Evolutionary conservation across 106 monocot genomes (phyloP), one percentile per base, ranked within the genome.

Genomic region (Phalaenopsis equestris): DNA sequence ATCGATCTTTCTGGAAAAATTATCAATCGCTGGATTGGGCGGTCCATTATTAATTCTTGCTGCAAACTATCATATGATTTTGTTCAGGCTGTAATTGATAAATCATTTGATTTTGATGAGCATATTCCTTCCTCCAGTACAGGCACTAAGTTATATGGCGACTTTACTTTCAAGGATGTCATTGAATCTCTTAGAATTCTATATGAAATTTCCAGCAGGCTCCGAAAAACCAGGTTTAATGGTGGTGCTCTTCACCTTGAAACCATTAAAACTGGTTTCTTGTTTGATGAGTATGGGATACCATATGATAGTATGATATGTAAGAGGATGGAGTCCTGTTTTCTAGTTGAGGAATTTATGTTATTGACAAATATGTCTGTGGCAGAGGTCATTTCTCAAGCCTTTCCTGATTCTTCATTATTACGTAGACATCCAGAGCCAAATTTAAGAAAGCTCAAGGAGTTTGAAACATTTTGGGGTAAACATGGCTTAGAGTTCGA

Each of bases 371-470:
- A 98, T 68, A 92, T 57, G 70, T 88, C 94, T 14, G 89, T 79
- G 73, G 97, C 97, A 55, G 88, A 88, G 84, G 85, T 92, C 77
- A 92, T 98, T 84, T 90, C 92, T 10, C 86, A 76, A 84, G 75
- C 86, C 39, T 98, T 92, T 86, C 97, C 94, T 42, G 89, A 91
- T 24, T 85, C 89, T 86, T 85, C 97, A 0, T 84, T 98, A 56
- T 84, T 98, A 15, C 86, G 94, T 17, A 92, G 97, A 75, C 97
- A 98, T 88, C 97, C 92, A 58, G 89, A 94, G 81, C 97, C 97
- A 67, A 94, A 89, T 76, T 52, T 81, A 30, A 80, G 92, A 37
- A 98, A 92, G 79, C 89, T 94, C 36, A 92, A 83, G 80, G 97
- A 98, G 41, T 94, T 98, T 82, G 90, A 90, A 90, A 57, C 86